A percentile compares a stretch with the other conserved stretches of the same genome.
These are phyloP conservation scores for Dendrobium nobile DNA, from an alignment of 106 monocot genomes.

Conservation along the genomic window DNA sequence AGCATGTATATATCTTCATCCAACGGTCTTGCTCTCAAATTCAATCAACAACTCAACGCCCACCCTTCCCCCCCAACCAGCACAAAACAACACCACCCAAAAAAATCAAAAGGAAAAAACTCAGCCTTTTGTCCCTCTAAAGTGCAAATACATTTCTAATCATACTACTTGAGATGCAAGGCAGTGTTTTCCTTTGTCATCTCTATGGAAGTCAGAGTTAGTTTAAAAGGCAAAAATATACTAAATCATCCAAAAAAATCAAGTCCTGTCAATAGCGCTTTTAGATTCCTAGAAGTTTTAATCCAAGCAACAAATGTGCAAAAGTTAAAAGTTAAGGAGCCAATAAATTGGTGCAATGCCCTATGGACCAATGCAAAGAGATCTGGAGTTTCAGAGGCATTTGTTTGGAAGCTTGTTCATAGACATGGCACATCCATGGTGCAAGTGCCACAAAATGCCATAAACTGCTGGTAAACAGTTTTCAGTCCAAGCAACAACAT, in stretches of 20 bases:
- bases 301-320: background rate
- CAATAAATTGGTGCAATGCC: background rate
- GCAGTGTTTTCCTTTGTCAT: background rate
- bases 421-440: background rate
- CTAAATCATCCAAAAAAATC: background rate
- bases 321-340: background rate
- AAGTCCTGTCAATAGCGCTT: background rate
- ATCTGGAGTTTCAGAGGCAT: background rate
- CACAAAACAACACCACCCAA: too few relatives aligned
- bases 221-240: background rate
- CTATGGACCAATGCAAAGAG: background rate
- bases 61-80: too few relatives aligned
- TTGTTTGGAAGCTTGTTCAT: background rate
- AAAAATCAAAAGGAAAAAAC: too few relatives aligned
- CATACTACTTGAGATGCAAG: background rate
- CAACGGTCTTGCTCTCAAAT: too few relatives aligned
- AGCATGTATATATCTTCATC: too few relatives aligned
- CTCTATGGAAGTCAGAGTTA: background rate
- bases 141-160: too few relatives aligned
- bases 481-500: background rate
- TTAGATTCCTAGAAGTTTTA: background rate
- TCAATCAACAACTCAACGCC: too few relatives aligned
- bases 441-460: background rate
- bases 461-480: background rate
- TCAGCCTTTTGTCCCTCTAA: too few relatives aligned